Conservation (phyloP, 2,329 filamentous ascomycete genomes). For the Diaporthe vexans region DNA sequence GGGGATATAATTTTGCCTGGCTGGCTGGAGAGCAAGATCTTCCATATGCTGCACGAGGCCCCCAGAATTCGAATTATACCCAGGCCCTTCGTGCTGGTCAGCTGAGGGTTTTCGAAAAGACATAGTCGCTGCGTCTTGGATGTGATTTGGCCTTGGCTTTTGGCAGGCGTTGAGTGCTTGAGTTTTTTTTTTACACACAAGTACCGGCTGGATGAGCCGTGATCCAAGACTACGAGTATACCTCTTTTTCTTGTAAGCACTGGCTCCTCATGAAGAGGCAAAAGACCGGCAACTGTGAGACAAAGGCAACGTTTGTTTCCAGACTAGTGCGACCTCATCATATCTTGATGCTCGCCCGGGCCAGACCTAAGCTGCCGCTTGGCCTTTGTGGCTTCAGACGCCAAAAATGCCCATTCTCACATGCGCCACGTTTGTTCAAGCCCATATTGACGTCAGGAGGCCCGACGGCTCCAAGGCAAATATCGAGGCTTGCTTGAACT, state of each 20-base stretch:
- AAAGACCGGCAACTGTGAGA: background rate
- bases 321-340: slow-evolving; percentile 29
- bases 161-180: background rate
- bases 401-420: background rate
- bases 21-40: background rate
- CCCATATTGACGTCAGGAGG: background rate
- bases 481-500: background rate
- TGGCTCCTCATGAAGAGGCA: slow-evolving; percentile 16
- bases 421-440: background rate
- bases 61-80: background rate
- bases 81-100: background rate
- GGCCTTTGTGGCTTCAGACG: slow-evolving; percentile 1
- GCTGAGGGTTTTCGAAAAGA: background rate
- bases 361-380: background rate
- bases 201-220: slow-evolving; percentile 5
- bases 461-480: background rate
- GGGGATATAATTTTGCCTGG: background rate
- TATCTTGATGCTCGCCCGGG: slow-evolving; percentile 4
- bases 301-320: slow-evolving; percentile 36
- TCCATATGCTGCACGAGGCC: slow-evolving; percentile 15
- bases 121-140: background rate
- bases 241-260: slow-evolving; percentile 37
- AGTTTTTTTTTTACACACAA: slow-evolving; percentile 6
- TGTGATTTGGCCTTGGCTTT: background rate
- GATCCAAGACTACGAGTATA: background rate